Base-by-base conservation (phyloP, 768 basidiomycete genomes). In the Phaeolepiota aurea region DNA sequence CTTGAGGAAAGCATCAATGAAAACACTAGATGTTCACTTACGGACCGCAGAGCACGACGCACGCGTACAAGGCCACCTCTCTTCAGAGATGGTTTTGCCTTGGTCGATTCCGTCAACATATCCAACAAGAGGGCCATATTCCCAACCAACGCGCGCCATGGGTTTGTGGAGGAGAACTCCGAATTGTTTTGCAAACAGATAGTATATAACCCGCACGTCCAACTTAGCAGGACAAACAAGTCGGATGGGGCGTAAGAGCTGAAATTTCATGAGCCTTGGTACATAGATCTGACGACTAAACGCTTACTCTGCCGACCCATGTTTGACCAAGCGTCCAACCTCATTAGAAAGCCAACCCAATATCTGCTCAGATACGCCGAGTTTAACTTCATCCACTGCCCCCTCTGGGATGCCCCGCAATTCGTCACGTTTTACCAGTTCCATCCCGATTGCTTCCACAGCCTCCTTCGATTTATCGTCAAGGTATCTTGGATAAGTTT, bases 401-500 rank as follows among this genome's bases (percentile, higher is more conserved):
- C 62, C 72, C 16, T 64, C 55, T 11, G 59, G 52, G 5, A 59
- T 58, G 7, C 66, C 73, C 7, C 69, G 62, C n/a, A 65, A 44
- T 44, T 80, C 76, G 48, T 89, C 85, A 25, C 74, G 74, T 18
- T 64, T 63, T 14, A 87, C 73, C 41, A 91, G 51, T 35, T 76
- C 74, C 54, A 76, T 71, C 0, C 75, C 78, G 20, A 89, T 71
- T 1, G 62, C 61, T 50, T 88, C 79, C 0, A 87, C 83, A 2
- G 84, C 85, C 41, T 76, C 71, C 45, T 81, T 69, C 1, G 89
- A 92, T 36, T 67, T 53, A 2, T 69, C 57, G 55, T 93, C 90
- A 32, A 76, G 64, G 66, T 91, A 91, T 50, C 82, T 77, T 12
- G 85, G 77, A 57, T 88, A 85, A 0, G 86, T 90, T 38, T 77